Base-by-base conservation (phyloP, 306 rosid genomes). In the Carpinus fangiana region DNA sequence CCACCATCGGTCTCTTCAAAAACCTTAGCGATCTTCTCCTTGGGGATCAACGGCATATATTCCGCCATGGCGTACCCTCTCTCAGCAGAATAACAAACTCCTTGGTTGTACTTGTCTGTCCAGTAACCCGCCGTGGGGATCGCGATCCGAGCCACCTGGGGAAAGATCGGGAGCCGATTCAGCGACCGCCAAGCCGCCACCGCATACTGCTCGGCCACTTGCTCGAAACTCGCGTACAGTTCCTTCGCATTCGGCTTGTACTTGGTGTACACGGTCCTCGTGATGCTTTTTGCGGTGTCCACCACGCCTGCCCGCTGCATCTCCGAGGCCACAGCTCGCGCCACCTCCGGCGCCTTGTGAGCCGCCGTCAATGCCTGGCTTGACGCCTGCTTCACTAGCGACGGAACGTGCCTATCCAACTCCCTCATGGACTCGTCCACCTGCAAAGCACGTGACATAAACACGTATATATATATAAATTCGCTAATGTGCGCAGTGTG, bases 91-190 rank as follows among this genome's bases (percentile, higher is more conserved):
- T 23, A 86, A 23, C 68, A 38, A 16, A 88, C 83, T 1, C 73
- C 66, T 64, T 51, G 67, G 34, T 88, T 86, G 68, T 88, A 86
- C 84, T 47, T 79, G n/a, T 78, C 87, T 5, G 84, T 66, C 90
- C 88, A 86, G 60, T 79, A 50, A 4, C 85, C 74, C 12, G 86
- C 90, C 70, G 86, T 85, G 10, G 89, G 88, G 34, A 86, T 77
- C 59, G 60, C 73, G 1, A 81, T 77, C 69, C 83, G 88, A 61
- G 84, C 83, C 75, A 80, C 83, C 10, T 79, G 83, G 0, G 83
- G 85, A 48, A 88, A 77, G 20, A 88, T 47, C 3, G 87, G 90
- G 16, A 88, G 83, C 66, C 80, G 85, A 43, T 86, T 88, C 83
- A 88, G 50, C 74, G 73, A 21, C n/a, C 82, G 78, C 89, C 89